Percentiles rank a stretch among this genome's conserved stretches.
Evolutionary conservation across 169 alveolate species (phyloP).

Genomic region (Plasmodium adleri): DNA sequence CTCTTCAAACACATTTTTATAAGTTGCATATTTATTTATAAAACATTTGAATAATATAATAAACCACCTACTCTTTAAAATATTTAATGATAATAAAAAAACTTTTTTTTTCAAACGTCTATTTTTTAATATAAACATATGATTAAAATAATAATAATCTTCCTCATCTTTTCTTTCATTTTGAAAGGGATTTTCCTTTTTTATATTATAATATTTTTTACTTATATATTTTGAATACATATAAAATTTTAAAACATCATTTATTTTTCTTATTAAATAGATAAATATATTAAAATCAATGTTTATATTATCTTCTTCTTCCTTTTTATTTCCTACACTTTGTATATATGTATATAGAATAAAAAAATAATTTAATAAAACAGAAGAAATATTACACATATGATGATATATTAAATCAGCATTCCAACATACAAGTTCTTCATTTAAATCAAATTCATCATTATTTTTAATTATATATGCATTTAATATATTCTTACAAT

Average conservation of each 20-base stretch:
- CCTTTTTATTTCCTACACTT: too few species aligned
- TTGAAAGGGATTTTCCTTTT: not conserved
- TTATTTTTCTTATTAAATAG: constrained; percentile 16
- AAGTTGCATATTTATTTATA: not conserved
- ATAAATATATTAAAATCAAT: not conserved
- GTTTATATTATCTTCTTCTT: not conserved
- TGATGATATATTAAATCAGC: constrained; percentile 14
- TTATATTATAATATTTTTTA: constrained; percentile 3
- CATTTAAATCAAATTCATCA: not conserved
- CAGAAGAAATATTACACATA: constrained; percentile 14
- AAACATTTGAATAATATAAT: constrained; percentile 9
- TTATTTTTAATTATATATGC: constrained; percentile 1
- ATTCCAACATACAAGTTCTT: not conserved
- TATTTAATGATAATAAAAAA: constrained; percentile 26
- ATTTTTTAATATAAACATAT: constrained; percentile 20
- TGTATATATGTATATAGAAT: constrained; percentile 25
- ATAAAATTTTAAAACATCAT: constrained; percentile 23
- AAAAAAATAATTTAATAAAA: constrained; percentile 41
- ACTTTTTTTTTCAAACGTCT: constrained; percentile 3
- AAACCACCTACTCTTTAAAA: constrained; percentile 47
- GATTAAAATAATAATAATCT: constrained; percentile 7
- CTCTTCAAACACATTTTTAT: not conserved
- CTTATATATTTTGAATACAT: constrained; percentile 7
- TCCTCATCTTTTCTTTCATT: not conserved
- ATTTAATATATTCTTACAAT: constrained; percentile 22